Evolutionary conservation across 805 yeast species (phyloP), one percentile per base, ranked within the genome.

Genomic region (Komagataella pseudopastoris): DNA sequence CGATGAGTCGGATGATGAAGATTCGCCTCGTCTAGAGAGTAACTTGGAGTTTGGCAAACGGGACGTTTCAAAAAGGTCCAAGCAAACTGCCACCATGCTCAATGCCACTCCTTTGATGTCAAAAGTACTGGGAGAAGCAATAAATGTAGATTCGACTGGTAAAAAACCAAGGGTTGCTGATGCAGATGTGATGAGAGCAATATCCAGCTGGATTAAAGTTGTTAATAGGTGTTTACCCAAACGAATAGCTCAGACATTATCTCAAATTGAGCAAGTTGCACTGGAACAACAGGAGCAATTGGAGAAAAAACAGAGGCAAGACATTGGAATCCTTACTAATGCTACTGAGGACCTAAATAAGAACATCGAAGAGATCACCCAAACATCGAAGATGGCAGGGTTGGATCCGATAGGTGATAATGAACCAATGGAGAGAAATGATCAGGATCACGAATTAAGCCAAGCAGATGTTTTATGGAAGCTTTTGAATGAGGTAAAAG

Each of bases 251-350:
- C 49, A 48, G 6, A 51, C 48, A 6, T 36, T 55, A 16, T 53
- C 57, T 22, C 57, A 55, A 44, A 49, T 55, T n/a, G 57, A 55
- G 43, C 55, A 55, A 39, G 54, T 55, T 4, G 50, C 50, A 45
- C 36, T 53, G 50, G 57, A 53, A 36, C 54, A 55, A 22, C 51
- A 44, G 22, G 39, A 49, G 49, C 46, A 23, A 14, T 8, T 30
- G 39, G 39, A 30, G 39, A 30, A 30, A 30, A 30, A 30, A 8
- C 39, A 30, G 39, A 30, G 39, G 4, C 39, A 30, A 14, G 39
- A 30, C 14, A 30, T 30, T 30, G 39, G 39, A 10, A 30, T 30
- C 39, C 39, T 30, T 30, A 30, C 39, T 12, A 30, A 30, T 30
- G 39, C 39, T 10, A 30, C 39, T 14, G 39, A 30, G 39, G 39